Evolutionary conservation across 768 basidiomycete genomes (phyloP).

Genomic region (Stropharia rugosoannulata): DNA sequence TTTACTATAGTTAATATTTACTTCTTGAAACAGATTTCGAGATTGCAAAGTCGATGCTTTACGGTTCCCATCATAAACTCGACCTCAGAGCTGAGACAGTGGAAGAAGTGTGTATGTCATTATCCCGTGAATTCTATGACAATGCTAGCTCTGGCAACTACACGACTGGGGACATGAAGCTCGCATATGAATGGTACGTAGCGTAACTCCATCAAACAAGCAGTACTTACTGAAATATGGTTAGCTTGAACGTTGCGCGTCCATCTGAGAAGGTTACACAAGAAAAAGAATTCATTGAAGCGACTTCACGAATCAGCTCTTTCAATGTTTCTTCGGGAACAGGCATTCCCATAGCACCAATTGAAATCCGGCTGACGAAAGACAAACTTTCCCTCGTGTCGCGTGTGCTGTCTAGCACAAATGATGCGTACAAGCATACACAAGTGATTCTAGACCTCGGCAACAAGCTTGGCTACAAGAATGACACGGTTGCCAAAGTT

Average conservation of each 20-base stretch:
- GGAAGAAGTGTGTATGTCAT: slow-evolving; percentile 79
- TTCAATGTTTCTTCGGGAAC: slow-evolving; percentile 80
- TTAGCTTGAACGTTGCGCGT: slow-evolving; percentile 74
- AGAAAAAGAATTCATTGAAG: slow-evolving; percentile 95
- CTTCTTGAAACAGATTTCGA: slow-evolving; percentile 49
- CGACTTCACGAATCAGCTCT: slow-evolving; percentile 92
- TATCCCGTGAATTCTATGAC: slow-evolving; percentile 91
- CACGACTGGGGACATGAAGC: slow-evolving; percentile 92
- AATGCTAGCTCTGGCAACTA: slow-evolving; percentile 92
- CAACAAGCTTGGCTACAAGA: slow-evolving; percentile 80
- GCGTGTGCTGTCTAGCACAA: slow-evolving; percentile 79
- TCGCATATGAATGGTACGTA: slow-evolving; percentile 90
- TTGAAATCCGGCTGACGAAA: slow-evolving; percentile 91
- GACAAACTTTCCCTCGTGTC: slow-evolving; percentile 88
- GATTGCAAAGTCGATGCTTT: slow-evolving; percentile 63
- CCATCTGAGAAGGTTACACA: slow-evolving; percentile 56
- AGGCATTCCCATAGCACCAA: slow-evolving; percentile 79
- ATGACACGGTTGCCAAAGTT: slow-evolving; percentile 73
- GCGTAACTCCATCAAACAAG: slow-evolving; percentile 3
- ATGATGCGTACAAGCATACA: slow-evolving; percentile 87
- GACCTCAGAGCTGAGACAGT: slow-evolving; percentile 48
- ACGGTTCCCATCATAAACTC: slow-evolving; percentile 43
- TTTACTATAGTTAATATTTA: background rate
- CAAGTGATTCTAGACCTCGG: slow-evolving; percentile 91
- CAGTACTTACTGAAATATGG: background rate